These are phyloP conservation scores for Crucibulum laeve DNA, from an alignment of 768 basidiomycete genomes.

Conservation along the genomic window DNA sequence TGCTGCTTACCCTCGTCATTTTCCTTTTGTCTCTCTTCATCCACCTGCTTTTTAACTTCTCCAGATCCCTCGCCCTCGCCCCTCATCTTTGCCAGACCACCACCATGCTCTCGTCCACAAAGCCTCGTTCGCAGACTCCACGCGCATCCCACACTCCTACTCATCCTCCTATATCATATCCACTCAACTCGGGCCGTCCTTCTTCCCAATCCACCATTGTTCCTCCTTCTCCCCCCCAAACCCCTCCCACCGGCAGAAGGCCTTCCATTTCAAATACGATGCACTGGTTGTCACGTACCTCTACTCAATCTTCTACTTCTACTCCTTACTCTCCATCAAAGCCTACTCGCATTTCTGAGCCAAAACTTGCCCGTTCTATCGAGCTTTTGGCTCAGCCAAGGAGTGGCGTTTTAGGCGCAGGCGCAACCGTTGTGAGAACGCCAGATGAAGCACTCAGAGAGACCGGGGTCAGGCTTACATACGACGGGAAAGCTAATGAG, in stretches of 20 bases:
- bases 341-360: constrained; percentile 34
- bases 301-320: constrained; percentile 23
- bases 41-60: not conserved
- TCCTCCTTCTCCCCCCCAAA: constrained; percentile 9
- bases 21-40: not conserved
- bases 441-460: constrained; percentile 72
- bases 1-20: not conserved
- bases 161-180: constrained; percentile 20
- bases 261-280: constrained; percentile 42
- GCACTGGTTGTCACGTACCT: constrained; percentile 46
- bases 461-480: constrained; percentile 38
- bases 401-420: constrained; percentile 55
- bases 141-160: constrained; percentile 20
- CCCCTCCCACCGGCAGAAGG: constrained; percentile 19
- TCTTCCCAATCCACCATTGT: constrained; percentile 13
- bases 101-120: constrained; percentile 19
- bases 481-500: constrained; percentile 16
- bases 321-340: constrained; percentile 27
- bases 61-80: not conserved
- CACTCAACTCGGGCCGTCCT: constrained; percentile 8
- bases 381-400: constrained; percentile 34
- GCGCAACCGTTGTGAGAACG: constrained; percentile 73
- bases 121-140: constrained; percentile 25
- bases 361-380: constrained; percentile 36
- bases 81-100: constrained; percentile 3